Base-by-base conservation (phyloP, 169 alveolate species). In the Cyclospora cayetanensis region DNA sequence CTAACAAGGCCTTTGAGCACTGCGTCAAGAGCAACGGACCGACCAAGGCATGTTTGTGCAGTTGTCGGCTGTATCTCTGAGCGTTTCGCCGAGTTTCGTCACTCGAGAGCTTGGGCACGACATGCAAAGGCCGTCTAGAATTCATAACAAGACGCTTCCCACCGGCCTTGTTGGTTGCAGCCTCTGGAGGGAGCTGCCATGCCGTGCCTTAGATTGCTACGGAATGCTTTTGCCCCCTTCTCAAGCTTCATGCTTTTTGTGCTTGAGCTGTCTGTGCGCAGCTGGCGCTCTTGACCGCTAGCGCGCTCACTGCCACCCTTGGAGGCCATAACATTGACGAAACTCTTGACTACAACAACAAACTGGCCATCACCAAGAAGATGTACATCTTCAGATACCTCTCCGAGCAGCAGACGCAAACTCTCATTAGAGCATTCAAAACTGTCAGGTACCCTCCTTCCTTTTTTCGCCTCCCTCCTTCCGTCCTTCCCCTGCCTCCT, bases 301-400 rank as follows among this genome's bases (percentile, higher is more conserved):
- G 96, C 7, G 96, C 97, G 65, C 77, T 96, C 88, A 95, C 95
- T 15, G 94, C 91, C 39, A 92, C 95, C 27, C 86, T 96, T 68
- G 98, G 98, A 20, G 94, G 96, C 20, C 96, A 95, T 53, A 94
- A 95, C 87, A 94, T 96, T 25, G 97, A 95, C 83, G 97, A 93
- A 60, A 96, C 96, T 43, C 91, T 96, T 27, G 98, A 96, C 70
- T 94, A 94, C 91, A 97, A 97, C 91, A 92, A 95, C 76, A 96
- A 96, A 79, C 93, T 96, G 77, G 90, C 95, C 2, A 94, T 96
- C 12, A 94, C 97, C 20, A 95, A 94, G 74, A 96, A 95, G 88
- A 95, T 97, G 93, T 95, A 97, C 79, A 95, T 97, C 37, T 97
- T 97, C 88, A 86, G 96, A 55, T 96, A 96, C 89, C 93, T 97